Evolutionary conservation across 192 early-diverging fungal genomes (phyloP).

Genomic region (Piromyces finnis): DNA sequence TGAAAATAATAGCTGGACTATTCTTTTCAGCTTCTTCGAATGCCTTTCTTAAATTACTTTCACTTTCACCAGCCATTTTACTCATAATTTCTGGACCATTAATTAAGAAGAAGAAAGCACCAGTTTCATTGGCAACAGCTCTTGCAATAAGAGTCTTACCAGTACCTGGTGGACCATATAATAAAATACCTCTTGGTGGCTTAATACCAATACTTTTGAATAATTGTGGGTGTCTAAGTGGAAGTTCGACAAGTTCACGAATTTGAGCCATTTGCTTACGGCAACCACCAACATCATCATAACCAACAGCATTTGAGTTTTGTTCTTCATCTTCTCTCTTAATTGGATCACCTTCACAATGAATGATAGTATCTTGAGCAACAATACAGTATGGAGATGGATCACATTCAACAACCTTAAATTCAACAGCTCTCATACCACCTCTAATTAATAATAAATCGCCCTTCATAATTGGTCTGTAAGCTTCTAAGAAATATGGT

Average conservation of each 20-base stretch:
- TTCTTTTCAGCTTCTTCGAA: conserved; percentile 99
- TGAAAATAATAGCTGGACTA: conserved; percentile 92
- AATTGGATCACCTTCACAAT: conserved; percentile 96
- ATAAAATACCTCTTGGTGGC: conserved; percentile 91
- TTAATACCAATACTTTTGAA: conserved; percentile 99
- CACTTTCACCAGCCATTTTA: conserved; percentile 98
- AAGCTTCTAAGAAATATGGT: conserved; percentile 96
- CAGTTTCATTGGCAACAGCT: conserved; percentile 97
- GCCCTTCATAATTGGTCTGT: conserved; percentile 87
- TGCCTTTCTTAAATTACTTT: conserved; percentile 91
- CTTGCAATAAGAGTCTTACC: conserved; percentile 98
- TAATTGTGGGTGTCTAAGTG: conserved; percentile 92
- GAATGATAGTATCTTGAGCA: conserved; percentile 92
- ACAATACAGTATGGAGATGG: conserved; percentile 95
- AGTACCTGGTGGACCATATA: conserved; percentile 97
- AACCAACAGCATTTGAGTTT: conserved; percentile 81
- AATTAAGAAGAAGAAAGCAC: conserved; percentile 98
- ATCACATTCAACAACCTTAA: conserved; percentile 93
- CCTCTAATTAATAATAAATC: conserved; percentile 87
- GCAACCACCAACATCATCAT: conserved; percentile 97
- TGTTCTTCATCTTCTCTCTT: conserved; percentile 97
- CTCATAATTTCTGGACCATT: conserved; percentile 99
- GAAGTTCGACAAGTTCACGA: conserved; percentile 92
- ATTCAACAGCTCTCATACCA: conserved; percentile 95
- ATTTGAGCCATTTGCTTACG: conserved; percentile 99